Percentiles rank a stretch among this genome's conserved stretches.
Conservation (phyloP, 2,329 filamentous ascomycete species). For the Penicillium sp. region DNA sequence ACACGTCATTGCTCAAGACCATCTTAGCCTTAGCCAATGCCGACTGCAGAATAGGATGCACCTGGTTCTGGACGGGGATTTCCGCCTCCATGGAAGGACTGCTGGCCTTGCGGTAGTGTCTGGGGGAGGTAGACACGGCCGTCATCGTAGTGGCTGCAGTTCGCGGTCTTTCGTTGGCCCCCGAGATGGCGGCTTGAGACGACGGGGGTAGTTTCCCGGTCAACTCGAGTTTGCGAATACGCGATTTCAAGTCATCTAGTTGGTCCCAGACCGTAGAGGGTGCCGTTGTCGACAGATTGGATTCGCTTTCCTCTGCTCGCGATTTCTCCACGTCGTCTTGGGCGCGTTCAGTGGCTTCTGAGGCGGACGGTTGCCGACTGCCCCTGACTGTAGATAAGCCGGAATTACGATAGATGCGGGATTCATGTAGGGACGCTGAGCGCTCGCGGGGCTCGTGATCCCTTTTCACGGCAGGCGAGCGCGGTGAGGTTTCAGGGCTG, state of each 20-base stretch:
- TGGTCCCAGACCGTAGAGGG: conserved; percentile 98
- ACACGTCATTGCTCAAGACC: conserved; percentile 70
- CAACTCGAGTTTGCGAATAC: conserved; percentile 85
- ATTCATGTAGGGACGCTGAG: conserved; percentile 34
- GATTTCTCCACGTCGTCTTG: conserved; percentile 36
- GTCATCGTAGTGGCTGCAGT: conserved; percentile 91
- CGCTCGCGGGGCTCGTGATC: conserved; percentile 36
- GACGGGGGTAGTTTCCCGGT: conserved; percentile 84
- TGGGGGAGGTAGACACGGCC: conserved; percentile 86
- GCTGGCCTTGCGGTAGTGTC: conserved; percentile 61
- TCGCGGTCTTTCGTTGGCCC: conserved; percentile 77
- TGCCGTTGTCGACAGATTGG: conserved; percentile 81
- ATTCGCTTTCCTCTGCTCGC: conserved; percentile 71
- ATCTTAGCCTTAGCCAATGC: conserved; percentile 77
- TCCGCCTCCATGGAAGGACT: conserved; percentile 36
- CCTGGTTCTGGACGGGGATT: conserved; percentile 50
- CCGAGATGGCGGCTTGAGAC: conserved; percentile 76
- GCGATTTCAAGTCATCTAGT: conserved; percentile 89
- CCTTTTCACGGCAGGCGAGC: conserved; percentile 26
- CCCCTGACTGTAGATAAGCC: conserved; percentile 37
- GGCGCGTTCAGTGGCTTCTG: conserved; percentile 36
- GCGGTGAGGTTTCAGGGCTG: conserved; percentile 37
- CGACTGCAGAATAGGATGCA: conserved; percentile 76
- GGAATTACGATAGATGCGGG: conserved; percentile 36
- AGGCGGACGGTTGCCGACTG: conserved; percentile 37